These are phyloP conservation scores for Saksenaea oblongispora DNA, from an alignment of 371 early-diverging fungal species.

Conservation along the genomic window DNA sequence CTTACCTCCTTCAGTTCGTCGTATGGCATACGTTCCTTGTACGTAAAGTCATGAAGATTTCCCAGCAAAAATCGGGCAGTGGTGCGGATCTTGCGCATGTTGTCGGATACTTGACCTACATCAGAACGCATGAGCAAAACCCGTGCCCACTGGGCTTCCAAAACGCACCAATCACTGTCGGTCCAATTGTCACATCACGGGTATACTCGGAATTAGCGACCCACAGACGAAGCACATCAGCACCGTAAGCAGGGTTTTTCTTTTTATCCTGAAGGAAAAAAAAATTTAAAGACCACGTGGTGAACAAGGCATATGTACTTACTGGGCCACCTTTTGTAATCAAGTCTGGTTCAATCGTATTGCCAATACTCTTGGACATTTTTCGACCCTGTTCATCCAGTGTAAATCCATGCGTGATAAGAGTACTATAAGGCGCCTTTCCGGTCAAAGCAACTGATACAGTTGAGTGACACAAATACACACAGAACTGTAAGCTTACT, in stretches of 20 bases:
- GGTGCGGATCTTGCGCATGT: conserved; percentile 75
- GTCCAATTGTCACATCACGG: conserved; percentile 77
- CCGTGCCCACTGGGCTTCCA: neutral
- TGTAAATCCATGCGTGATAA: conserved; percentile 93
- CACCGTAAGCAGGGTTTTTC: conserved; percentile 80
- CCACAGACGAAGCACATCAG: conserved; percentile 84
- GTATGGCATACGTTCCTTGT: conserved; percentile 52
- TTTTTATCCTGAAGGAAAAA: conserved; percentile 49
- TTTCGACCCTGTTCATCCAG: conserved; percentile 90
- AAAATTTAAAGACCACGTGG: neutral
- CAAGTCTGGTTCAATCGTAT: conserved; percentile 77
- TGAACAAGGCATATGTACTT: neutral
- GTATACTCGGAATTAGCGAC: conserved; percentile 85
- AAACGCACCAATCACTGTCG: conserved; percentile 57
- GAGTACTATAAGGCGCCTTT: conserved; percentile 78
- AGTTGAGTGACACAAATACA: neutral
- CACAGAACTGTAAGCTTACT: conserved; percentile 29
- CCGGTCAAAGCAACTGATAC: conserved; percentile 70
- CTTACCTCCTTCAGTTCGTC: conserved; percentile 51
- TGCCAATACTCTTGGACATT: conserved; percentile 95
- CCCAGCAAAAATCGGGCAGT: conserved; percentile 82
- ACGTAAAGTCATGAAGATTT: conserved; percentile 71
- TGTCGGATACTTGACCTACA: conserved; percentile 63
- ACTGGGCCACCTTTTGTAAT: conserved; percentile 76
- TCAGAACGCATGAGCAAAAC: conserved; percentile 1